Evolutionary conservation across 1,284 basidiomycete genomes (phyloP).

Genomic region (Leccinum insolens): DNA sequence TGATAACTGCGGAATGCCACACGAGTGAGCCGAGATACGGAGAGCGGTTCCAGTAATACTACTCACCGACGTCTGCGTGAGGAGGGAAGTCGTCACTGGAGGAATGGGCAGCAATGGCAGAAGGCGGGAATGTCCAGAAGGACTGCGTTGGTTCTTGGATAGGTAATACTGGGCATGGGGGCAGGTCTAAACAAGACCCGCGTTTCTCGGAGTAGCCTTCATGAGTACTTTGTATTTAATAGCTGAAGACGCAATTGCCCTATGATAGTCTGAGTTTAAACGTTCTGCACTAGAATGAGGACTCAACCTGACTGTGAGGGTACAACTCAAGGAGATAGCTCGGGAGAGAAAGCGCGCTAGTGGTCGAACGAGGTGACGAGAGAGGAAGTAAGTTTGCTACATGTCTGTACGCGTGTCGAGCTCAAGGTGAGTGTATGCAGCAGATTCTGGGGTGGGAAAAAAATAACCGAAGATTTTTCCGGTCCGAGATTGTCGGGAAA

Average conservation of each 20-base stretch:
- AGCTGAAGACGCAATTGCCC: slow-evolving; percentile 20
- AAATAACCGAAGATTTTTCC: too few species aligned
- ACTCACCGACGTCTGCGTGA: slow-evolving; percentile 43
- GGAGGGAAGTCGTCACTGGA: slow-evolving; percentile 35
- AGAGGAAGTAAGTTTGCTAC: too few species aligned
- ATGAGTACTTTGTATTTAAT: background rate
- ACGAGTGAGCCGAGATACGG: background rate
- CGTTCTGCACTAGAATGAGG: too few species aligned
- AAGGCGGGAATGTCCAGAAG: slow-evolving; percentile 48
- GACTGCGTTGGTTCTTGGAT: slow-evolving; percentile 43
- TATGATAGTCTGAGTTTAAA: too few species aligned
- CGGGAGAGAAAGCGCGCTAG: too few species aligned
- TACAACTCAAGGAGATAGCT: too few species aligned
- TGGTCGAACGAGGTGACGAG: too few species aligned
- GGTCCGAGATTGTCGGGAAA: too few species aligned
- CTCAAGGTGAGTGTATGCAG: too few species aligned
- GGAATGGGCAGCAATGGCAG: slow-evolving; percentile 35
- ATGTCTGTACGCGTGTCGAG: too few species aligned
- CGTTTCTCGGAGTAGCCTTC: slow-evolving; percentile 7
- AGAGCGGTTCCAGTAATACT: background rate
- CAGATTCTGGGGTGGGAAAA: too few species aligned
- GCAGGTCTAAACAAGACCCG: background rate
- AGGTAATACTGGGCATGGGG: slow-evolving; percentile 38
- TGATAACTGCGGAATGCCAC: slow-evolving; percentile 37
- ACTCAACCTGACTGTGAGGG: too few species aligned